phyloP scores from a whole-genome alignment of 495 filamentous ascomycete species.

The Tuber umbilicatum region DNA sequence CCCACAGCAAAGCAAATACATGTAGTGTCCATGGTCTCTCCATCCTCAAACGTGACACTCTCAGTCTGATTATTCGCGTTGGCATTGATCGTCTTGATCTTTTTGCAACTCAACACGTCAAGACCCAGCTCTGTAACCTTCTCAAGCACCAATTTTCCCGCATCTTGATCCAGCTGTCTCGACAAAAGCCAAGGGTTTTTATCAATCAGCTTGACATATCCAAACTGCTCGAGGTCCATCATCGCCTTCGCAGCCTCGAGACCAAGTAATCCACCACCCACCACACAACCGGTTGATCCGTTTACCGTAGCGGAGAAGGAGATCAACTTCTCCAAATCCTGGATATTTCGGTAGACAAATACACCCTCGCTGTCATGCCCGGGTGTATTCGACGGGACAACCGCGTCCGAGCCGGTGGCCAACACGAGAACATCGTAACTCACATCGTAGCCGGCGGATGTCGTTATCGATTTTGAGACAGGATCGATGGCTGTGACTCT shows the following conservation, averaged over 20 bases:
- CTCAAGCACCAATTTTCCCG: slow-evolving; percentile 75
- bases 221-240: slow-evolving; percentile 77
- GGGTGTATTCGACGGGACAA: slow-evolving; percentile 72
- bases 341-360: slow-evolving; percentile 91
- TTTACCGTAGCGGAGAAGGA: slow-evolving; percentile 59
- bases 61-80: slow-evolving; percentile 61
- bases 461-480: slow-evolving; percentile 58
- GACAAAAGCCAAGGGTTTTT: slow-evolving; percentile 84
- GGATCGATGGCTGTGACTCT: slow-evolving; percentile 65
- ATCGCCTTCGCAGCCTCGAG: slow-evolving; percentile 93
- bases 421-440: slow-evolving; percentile 82
- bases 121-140: slow-evolving; percentile 75
- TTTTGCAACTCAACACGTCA: slow-evolving; percentile 73
- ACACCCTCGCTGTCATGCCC: slow-evolving; percentile 80
- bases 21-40: slow-evolving; percentile 70
- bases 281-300: slow-evolving; percentile 67
- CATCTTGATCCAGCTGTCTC: slow-evolving; percentile 79
- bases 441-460: slow-evolving; percentile 64
- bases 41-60: slow-evolving; percentile 78
- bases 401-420: slow-evolving; percentile 84
- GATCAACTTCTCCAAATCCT: slow-evolving; percentile 77
- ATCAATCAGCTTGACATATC: slow-evolving; percentile 75
- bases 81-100: slow-evolving; percentile 66
- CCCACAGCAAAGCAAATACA: slow-evolving; percentile 82
- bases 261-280: slow-evolving; percentile 85